Evolutionary conservation across 306 rosid species (phyloP).

Genomic region (Canavalia gladiata): DNA sequence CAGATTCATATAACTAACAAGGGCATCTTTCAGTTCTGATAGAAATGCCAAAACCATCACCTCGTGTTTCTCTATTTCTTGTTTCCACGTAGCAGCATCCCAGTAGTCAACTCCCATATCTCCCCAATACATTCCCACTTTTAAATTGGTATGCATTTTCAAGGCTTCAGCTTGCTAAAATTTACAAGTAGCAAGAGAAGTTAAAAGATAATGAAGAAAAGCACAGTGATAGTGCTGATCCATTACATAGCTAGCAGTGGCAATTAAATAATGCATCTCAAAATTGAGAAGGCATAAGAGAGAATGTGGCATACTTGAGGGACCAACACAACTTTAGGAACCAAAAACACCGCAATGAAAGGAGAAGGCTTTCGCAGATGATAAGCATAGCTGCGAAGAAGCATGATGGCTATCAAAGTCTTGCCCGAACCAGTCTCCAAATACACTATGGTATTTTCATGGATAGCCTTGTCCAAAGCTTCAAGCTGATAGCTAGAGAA

Average conservation of each 20-base stretch:
- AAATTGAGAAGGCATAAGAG: constrained; percentile 12
- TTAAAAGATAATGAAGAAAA: background rate
- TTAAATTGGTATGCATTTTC: constrained; percentile 70
- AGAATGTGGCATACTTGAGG: constrained; percentile 60
- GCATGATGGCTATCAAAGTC: constrained; percentile 91
- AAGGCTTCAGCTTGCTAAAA: constrained; percentile 85
- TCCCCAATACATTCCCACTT: constrained; percentile 80
- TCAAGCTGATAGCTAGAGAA: constrained; percentile 81
- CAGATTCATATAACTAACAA: constrained; percentile 30
- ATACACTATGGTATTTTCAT: constrained; percentile 72
- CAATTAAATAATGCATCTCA: background rate
- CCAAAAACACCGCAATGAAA: constrained; percentile 76
- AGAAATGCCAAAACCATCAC: constrained; percentile 49
- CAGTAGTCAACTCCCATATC: constrained; percentile 81
- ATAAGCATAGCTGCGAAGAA: constrained; percentile 77
- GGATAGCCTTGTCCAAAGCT: constrained; percentile 72
- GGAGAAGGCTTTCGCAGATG: constrained; percentile 75
- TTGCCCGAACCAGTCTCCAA: constrained; percentile 95
- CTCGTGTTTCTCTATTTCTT: constrained; percentile 69
- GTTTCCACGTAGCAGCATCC: constrained; percentile 65
- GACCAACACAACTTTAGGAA: constrained; percentile 88
- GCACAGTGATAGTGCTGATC: background rate
- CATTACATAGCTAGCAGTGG: background rate
- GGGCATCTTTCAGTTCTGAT: background rate
- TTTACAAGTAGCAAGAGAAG: constrained; percentile 8